These are phyloP conservation scores for Teratosphaeria gauchensis DNA, from an alignment of 2,329 filamentous ascomycete species.

Conservation along the genomic window DNA sequence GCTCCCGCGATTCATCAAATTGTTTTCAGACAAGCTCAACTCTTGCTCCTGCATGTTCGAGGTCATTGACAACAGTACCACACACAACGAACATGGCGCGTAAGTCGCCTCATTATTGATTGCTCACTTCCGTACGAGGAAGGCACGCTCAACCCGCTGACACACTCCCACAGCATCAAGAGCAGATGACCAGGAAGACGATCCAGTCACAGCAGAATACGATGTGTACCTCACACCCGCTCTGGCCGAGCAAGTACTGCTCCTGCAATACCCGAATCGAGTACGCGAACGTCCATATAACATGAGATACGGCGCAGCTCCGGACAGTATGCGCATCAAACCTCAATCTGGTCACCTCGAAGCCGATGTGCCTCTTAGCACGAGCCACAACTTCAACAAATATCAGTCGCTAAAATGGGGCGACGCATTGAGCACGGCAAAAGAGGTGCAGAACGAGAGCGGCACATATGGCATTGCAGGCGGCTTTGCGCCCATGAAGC, in stretches of 20 bases:
- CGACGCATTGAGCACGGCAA: conserved; percentile 53
- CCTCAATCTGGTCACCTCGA: conserved; percentile 71
- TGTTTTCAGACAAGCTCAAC: neutral
- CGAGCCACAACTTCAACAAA: conserved; percentile 66
- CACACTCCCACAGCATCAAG: neutral
- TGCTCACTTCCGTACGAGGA: neutral
- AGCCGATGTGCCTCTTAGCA: conserved; percentile 78
- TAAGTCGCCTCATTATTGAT: neutral
- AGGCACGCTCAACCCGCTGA: neutral
- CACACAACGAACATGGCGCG: conserved; percentile 1
- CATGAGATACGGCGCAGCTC: conserved; percentile 44
- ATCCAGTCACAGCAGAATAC: conserved; percentile 51
- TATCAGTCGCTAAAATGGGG: conserved; percentile 77
- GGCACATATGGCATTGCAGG: conserved; percentile 38
- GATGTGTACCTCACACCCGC: conserved; percentile 78
- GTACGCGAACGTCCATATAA: conserved; percentile 54
- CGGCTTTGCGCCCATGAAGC: conserved; percentile 29
- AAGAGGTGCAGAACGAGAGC: conserved; percentile 28
- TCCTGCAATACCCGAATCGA: conserved; percentile 85
- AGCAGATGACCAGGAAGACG: conserved; percentile 30
- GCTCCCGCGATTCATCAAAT: neutral
- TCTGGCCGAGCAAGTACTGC: conserved; percentile 48
- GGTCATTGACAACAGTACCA: neutral
- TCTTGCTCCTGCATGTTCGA: neutral
- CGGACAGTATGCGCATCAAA: conserved; percentile 73